Evolutionary conservation across 1,284 basidiomycete genomes (phyloP).

Genomic region (Sparassis latifolia): DNA sequence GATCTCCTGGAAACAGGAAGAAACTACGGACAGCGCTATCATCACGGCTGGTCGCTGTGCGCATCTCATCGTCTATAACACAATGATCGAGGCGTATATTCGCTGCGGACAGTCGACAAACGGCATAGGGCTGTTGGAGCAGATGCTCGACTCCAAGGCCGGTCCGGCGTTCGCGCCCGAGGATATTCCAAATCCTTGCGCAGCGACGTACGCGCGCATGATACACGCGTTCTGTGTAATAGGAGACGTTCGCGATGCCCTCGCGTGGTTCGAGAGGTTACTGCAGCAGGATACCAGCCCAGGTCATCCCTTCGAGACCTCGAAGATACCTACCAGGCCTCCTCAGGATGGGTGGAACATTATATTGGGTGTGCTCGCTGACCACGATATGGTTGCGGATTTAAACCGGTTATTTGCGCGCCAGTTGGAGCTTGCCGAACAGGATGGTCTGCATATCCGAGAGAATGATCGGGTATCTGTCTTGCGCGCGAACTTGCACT

Average conservation of each 20-base stretch:
- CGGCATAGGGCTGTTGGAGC: conserved; percentile 65
- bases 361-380: conserved; percentile 49
- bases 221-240: conserved; percentile 60
- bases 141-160: conserved; percentile 57
- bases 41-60: conserved; percentile 12
- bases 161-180: conserved; percentile 28
- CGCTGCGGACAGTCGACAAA: conserved; percentile 53
- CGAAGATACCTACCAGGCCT: conserved; percentile 42
- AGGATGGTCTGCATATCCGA: conserved; percentile 31
- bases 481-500: conserved; percentile 34
- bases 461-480: conserved; percentile 27
- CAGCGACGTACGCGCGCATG: conserved; percentile 59
- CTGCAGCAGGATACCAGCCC: conserved; percentile 37
- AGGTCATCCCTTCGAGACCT: conserved; percentile 31
- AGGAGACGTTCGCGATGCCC: conserved; percentile 59
- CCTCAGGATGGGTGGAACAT: conserved; percentile 42
- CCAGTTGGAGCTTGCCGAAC: conserved; percentile 27
- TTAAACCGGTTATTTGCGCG: conserved; percentile 47
- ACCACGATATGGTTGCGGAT: conserved; percentile 40
- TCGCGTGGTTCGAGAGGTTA: conserved; percentile 67
- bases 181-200: conserved; percentile 51
- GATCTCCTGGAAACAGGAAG: conserved; percentile 23
- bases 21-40: neutral
- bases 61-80: conserved; percentile 58
- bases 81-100: conserved; percentile 77